Percentiles rank a stretch among this genome's conserved stretches.
These are phyloP conservation scores for Fusarium pininemorale DNA, from an alignment of 2,329 filamentous ascomycete species.

Conservation along the genomic window DNA sequence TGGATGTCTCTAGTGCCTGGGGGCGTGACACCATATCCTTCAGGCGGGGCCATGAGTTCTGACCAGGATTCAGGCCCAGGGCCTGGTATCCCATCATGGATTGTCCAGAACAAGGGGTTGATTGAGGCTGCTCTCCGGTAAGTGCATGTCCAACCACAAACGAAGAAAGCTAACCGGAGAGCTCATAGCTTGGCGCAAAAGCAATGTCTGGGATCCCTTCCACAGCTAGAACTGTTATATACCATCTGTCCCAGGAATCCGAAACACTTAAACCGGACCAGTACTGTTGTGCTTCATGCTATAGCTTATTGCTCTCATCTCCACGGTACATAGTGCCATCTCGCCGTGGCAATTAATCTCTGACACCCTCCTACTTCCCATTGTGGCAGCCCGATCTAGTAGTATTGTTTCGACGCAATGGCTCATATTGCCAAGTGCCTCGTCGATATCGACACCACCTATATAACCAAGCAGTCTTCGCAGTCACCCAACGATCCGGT, in stretches of 20 bases:
- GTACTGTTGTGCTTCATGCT: slow-evolving; percentile 33
- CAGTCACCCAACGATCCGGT: slow-evolving; percentile 57
- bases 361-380: slow-evolving; percentile 38
- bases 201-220: slow-evolving; percentile 39
- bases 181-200: slow-evolving; percentile 35
- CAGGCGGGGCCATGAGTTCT: slow-evolving; percentile 20
- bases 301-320: slow-evolving; percentile 31
- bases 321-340: slow-evolving; percentile 30
- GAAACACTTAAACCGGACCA: slow-evolving; percentile 40
- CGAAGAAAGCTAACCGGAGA: slow-evolving; percentile 32
- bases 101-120: slow-evolving; percentile 32
- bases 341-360: slow-evolving; percentile 36
- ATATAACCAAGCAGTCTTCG: slow-evolving; percentile 62
- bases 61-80: slow-evolving; percentile 22
- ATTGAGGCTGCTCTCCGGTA: slow-evolving; percentile 31
- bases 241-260: slow-evolving; percentile 40
- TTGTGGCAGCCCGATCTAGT: slow-evolving; percentile 32
- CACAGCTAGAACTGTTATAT: slow-evolving; percentile 40
- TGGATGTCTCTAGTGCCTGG: slow-evolving; percentile 33
- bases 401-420: slow-evolving; percentile 54
- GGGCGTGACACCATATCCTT: slow-evolving; percentile 25
- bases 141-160: slow-evolving; percentile 32
- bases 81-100: slow-evolving; percentile 28
- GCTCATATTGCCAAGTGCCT: slow-evolving; percentile 71
- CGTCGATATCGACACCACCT: slow-evolving; percentile 57